Base-by-base conservation (phyloP, 1,284 basidiomycete genomes). In the Pterula multifida region DNA sequence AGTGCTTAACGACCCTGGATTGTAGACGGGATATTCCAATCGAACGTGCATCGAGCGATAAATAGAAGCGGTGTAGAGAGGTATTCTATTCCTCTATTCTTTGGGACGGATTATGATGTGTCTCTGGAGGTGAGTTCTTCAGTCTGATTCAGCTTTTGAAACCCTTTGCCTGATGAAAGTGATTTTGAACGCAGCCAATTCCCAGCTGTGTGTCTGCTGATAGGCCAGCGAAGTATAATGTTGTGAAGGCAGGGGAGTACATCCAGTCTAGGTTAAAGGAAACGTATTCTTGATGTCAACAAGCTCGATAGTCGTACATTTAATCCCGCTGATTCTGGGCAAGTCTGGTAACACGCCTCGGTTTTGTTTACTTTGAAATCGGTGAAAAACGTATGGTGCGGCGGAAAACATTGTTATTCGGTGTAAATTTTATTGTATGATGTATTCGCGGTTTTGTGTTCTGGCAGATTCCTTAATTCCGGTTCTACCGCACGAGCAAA, bases 21-120 rank as follows among this genome's bases (percentile, higher is more conserved):
- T 28, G 49, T 52, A 87, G 83, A 89, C 61, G 85, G 82, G 56
- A 69, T 85, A 32, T 89, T 88, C 69, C 85, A 85, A 54, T 85
- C 82, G 1, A 88, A 84, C 1, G 68, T 80, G 2, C 87, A 90
- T 61, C 76, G 85, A 21, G 87, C 79, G 2, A 74, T 86, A 55
- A 87, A 88, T 56, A 63, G 75, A 2, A 75, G 76, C 23, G 76
- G 78, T 2, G 61, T 71, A 19, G 67, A 72, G 49, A 70, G 85
- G 48, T 85, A 80, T 61, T 84, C 82, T 0, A 83, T 85, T 25
- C 84, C 85, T 2, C 55, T 84, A 12, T 82, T 83, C 58, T 81
- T 82, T 51, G 80, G 81, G 1, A 75, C 75, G 3, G 78, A 83
- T 55, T 81, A 83, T 55, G 71, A 81, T 52, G 76, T 80, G 3